phyloP scores from a whole-genome alignment of 75 land plant species.

The Pinus taeda region DNA sequence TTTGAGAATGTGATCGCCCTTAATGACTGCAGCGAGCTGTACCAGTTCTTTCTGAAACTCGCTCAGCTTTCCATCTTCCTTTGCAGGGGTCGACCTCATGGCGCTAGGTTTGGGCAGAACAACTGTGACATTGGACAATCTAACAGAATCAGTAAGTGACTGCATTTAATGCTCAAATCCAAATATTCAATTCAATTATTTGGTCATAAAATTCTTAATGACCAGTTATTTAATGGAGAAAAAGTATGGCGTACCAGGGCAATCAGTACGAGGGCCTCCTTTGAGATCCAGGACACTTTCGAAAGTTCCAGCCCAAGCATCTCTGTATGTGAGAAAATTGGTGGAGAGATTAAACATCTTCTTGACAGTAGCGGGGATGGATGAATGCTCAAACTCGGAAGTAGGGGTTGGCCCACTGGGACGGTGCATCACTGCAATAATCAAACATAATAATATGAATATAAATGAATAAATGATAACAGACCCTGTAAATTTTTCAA shows the following conservation, averaged over 20 bases:
- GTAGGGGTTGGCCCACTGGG: constrained; percentile 60
- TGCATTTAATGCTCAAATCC: too few relatives aligned
- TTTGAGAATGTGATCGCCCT: constrained; percentile 46
- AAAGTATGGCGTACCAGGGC: too few relatives aligned
- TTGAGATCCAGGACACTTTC: constrained; percentile 52
- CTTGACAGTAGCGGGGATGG: constrained; percentile 85
- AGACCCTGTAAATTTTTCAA: too few relatives aligned
- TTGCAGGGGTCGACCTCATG: constrained; percentile 15
- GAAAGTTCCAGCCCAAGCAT: constrained; percentile 91
- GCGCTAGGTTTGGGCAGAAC: constrained; percentile 41
- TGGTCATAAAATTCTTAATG: too few relatives aligned
- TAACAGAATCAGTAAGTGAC: too few relatives aligned
- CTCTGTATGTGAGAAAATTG: constrained; percentile 65
- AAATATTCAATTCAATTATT: too few relatives aligned
- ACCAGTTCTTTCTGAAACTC: constrained; percentile 89
- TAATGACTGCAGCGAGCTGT: constrained; percentile 73
- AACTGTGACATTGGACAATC: constrained; percentile 25
- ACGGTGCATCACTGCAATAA: constrained; percentile 65
- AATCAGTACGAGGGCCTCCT: constrained; percentile 50
- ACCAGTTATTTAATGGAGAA: neutral
- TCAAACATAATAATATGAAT: too few relatives aligned
- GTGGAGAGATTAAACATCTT: constrained; percentile 74
- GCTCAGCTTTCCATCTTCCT: constrained; percentile 13
- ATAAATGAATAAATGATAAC: too few relatives aligned
- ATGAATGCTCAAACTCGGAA: constrained; percentile 91